phyloP scores from a whole-genome alignment of 257 asterid species.

The Jacaranda copaia region DNA sequence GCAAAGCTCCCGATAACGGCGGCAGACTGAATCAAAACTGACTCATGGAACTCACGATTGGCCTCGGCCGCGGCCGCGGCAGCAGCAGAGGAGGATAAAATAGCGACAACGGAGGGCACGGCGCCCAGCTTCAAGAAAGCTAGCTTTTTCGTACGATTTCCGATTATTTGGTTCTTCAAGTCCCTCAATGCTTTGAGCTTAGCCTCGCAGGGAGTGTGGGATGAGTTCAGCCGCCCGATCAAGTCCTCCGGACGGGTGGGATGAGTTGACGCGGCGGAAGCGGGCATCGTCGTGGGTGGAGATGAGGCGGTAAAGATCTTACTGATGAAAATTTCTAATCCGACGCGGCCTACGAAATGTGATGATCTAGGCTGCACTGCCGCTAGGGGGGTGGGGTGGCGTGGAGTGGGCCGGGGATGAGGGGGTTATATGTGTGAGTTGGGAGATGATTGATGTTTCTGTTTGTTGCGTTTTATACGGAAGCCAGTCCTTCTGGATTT shows the following conservation, averaged over 20 bases:
- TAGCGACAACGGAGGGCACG: slow-evolving; percentile 68
- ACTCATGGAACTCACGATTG: slow-evolving; percentile 51
- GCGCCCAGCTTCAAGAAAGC: slow-evolving; percentile 87
- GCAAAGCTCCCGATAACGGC: slow-evolving; percentile 78
- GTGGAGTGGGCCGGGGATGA: not conserved
- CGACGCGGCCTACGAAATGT: slow-evolving; percentile 39
- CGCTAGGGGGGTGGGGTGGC: slow-evolving; percentile 17
- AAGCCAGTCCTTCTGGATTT: not conserved
- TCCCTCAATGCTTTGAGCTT: slow-evolving; percentile 81
- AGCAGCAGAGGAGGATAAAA: slow-evolving; percentile 57
- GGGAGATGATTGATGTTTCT: slow-evolving; percentile 6
- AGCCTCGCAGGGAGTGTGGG: slow-evolving; percentile 47
- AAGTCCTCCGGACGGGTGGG: slow-evolving; percentile 73
- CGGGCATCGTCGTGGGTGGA: slow-evolving; percentile 53
- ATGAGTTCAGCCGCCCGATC: slow-evolving; percentile 63
- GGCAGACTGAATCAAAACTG: slow-evolving; percentile 61
- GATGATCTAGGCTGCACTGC: slow-evolving; percentile 30
- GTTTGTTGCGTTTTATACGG: not conserved
- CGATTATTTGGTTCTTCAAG: slow-evolving; percentile 89
- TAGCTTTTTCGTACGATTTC: slow-evolving; percentile 86
- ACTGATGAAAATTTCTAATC: slow-evolving; percentile 17
- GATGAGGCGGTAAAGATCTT: not conserved
- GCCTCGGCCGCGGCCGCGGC: slow-evolving; percentile 34
- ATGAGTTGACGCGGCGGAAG: slow-evolving; percentile 59
- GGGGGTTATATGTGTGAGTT: not conserved